phyloP scores from a whole-genome alignment of 192 early-diverging fungal species.

The Backusella tuberculispora region DNA sequence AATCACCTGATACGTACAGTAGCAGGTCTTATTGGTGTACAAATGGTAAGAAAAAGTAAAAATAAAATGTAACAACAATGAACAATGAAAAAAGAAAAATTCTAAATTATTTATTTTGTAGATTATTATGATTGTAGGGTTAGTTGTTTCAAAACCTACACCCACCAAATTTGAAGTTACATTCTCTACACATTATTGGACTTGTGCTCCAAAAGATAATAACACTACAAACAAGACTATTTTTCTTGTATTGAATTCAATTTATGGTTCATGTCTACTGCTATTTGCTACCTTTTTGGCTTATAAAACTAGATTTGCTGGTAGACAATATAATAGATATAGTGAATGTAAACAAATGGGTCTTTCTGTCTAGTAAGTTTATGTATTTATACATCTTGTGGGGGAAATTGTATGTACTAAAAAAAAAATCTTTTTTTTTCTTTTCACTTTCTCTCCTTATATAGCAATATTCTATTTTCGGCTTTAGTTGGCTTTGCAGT shows the following conservation, averaged over 20 bases:
- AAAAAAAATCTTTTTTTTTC: neutral
- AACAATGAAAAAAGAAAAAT: neutral
- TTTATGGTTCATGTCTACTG: slow-evolving; percentile 42
- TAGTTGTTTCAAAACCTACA: slow-evolving; percentile 38
- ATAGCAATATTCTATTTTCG: slow-evolving; percentile 53
- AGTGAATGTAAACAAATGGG: slow-evolving; percentile 58
- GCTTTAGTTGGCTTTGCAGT: slow-evolving; percentile 49
- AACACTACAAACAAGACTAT: slow-evolving; percentile 24
- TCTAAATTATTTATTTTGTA: slow-evolving; percentile 2
- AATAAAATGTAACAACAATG: neutral
- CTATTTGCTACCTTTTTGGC: slow-evolving; percentile 50
- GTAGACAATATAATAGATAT: slow-evolving; percentile 45
- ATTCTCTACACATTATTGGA: slow-evolving; percentile 48
- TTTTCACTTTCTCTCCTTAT: slow-evolving; percentile 10
- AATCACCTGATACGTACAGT: slow-evolving; percentile 49
- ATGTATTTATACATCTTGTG: neutral
- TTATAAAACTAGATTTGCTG: slow-evolving; percentile 54
- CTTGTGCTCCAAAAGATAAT: slow-evolving; percentile 35
- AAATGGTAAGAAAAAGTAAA: slow-evolving; percentile 39
- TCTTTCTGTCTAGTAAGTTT: slow-evolving; percentile 59
- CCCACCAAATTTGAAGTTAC: slow-evolving; percentile 36
- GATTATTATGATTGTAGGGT: slow-evolving; percentile 44
- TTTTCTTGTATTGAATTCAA: slow-evolving; percentile 36
- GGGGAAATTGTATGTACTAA: neutral
- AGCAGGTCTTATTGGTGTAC: slow-evolving; percentile 37